These are phyloP conservation scores for Excoecaria agallocha DNA, from an alignment of 345 rosid genomes.

Conservation along the genomic window DNA sequence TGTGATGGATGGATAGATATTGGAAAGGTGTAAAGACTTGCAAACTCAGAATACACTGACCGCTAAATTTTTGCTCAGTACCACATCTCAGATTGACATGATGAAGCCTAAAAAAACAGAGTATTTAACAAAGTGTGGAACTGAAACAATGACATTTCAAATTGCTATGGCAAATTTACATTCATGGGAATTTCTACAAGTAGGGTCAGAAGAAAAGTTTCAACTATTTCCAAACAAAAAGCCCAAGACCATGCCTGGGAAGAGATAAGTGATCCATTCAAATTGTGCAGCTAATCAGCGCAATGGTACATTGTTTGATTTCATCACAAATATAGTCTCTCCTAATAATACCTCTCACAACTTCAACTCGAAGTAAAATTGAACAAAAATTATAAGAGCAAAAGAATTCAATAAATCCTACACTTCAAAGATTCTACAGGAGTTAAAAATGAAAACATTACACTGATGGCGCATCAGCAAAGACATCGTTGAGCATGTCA, in stretches of 20 bases:
- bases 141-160: neutral
- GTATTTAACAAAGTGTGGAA: neutral
- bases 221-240: slow-evolving; percentile 13
- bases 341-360: slow-evolving; percentile 26
- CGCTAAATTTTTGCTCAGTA: neutral
- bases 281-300: slow-evolving; percentile 23
- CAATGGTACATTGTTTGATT: slow-evolving; percentile 24
- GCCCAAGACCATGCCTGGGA: slow-evolving; percentile 13
- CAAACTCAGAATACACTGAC: neutral
- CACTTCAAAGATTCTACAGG: slow-evolving; percentile 27
- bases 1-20: too few species aligned
- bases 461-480: slow-evolving; percentile 42
- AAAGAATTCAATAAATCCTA: slow-evolving; percentile 41
- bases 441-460: slow-evolving; percentile 41
- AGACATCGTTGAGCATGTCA: slow-evolving; percentile 46
- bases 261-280: slow-evolving; percentile 28
- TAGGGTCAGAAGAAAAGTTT: slow-evolving; percentile 13
- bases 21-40: neutral
- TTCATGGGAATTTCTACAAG: slow-evolving; percentile 13
- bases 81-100: neutral
- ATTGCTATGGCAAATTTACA: slow-evolving; percentile 12
- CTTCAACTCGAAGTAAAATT: slow-evolving; percentile 27
- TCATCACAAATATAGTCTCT: slow-evolving; percentile 18
- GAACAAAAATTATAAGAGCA: slow-evolving; percentile 14
- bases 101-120: neutral